Evolutionary conservation across 805 yeast genomes (phyloP), one percentile per base, ranked within the genome.

Genomic region (Suhomyces kilbournensis): DNA sequence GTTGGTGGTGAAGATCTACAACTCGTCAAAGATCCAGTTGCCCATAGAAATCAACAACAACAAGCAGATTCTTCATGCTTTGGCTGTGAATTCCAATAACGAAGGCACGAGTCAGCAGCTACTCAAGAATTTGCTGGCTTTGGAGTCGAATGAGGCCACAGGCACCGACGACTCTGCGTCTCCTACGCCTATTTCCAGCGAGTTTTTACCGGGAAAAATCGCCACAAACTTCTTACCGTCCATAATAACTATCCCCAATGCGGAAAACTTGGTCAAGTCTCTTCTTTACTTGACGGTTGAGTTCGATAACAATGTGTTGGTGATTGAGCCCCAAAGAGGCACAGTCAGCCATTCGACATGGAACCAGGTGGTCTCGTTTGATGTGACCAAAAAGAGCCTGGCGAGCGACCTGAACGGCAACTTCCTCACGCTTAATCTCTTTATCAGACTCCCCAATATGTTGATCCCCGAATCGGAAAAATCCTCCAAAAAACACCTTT

Each of bases 241-340:
- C 14, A 73, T 79, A 43, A 74, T 82, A 44, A 71, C 81, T 46
- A 72, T 82, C 44, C 85, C 88, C 14, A 79, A 80, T 28, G 84
- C 58, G 15, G 74, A 72, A 44, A 76, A 76, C 48, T 71, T 79
- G 34, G 78, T 82, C 56, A 83, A 83, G 59, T 82, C 94, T 15
- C 78, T 96, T 54, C 79, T 94, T 38, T 90, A 89, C 68, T 80
- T 92, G 62, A 90, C 96, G 1, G 78, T 94, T 44, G 99, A 94
- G 70, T 93, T 91, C 66, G 99, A 94, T 71, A 94, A 94, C 70
- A 90, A 93, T 48, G 94, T 92, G 58, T 86, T 94, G 57, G 80
- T 91, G 14, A 84, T 93, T 48, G 96, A 91, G 59, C 94, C 98
- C 2, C 82, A 85, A 26, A 82, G 88, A 49, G 97, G 97, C 39